These are phyloP conservation scores for Bipolaris oryzae DNA, from an alignment of 2,329 filamentous ascomycete species.

Conservation along the genomic window DNA sequence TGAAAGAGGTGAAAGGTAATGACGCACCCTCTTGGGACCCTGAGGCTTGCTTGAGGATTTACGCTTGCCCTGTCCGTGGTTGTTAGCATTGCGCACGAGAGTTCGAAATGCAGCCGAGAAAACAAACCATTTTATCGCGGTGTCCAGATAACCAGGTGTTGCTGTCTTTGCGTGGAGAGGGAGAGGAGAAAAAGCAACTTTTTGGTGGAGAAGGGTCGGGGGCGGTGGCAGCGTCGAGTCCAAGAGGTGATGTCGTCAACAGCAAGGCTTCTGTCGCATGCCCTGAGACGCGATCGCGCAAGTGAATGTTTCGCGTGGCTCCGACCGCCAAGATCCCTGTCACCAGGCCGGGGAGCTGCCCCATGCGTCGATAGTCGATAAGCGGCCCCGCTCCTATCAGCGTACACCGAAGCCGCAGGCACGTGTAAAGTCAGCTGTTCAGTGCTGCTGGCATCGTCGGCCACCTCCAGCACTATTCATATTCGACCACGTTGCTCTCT, in stretches of 20 bases:
- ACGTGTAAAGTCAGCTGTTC: slow-evolving; percentile 27
- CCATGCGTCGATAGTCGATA: slow-evolving; percentile 35
- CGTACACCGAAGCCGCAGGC: slow-evolving; percentile 24
- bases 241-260: neutral
- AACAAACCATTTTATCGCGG: slow-evolving; percentile 30
- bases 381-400: slow-evolving; percentile 37
- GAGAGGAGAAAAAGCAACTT: neutral
- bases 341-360: slow-evolving; percentile 33
- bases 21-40: slow-evolving; percentile 77
- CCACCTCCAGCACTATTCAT: slow-evolving; percentile 17
- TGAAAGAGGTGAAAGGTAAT: neutral
- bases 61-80: slow-evolving; percentile 73
- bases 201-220: neutral
- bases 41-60: slow-evolving; percentile 83
- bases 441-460: slow-evolving; percentile 11
- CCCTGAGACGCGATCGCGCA: slow-evolving; percentile 20
- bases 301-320: slow-evolving; percentile 23
- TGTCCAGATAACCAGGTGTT: neutral
- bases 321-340: slow-evolving; percentile 30
- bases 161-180: neutral
- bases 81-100: slow-evolving; percentile 32
- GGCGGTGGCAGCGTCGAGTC: slow-evolving; percentile 1
- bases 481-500: slow-evolving; percentile 22
- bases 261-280: slow-evolving; percentile 8
- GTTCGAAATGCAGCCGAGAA: slow-evolving; percentile 3